phyloP scores from a whole-genome alignment of 129 eudicot species.

The Daucus carota region DH1_v3.0 NC_030381.2:51470501-51471000 shows the following conservation, averaged over 20 bases:
- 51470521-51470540: slow-evolving; percentile 12
- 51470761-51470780: neutral
- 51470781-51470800: neutral
- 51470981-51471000: no score
- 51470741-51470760: neutral
- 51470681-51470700: neutral
- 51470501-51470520: slow-evolving; percentile 14
- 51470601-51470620: slow-evolving; percentile 21
- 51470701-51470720: neutral
- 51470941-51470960: no score
- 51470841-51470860: no score
- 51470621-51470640: slow-evolving; percentile 20
- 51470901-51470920: no score
- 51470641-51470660: slow-evolving; percentile 19
- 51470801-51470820: no score
- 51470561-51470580: slow-evolving; percentile 20
- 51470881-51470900: no score
- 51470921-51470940: no score
- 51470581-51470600: slow-evolving; percentile 16
- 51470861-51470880: no score
- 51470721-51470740: neutral
- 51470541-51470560: slow-evolving; percentile 23
- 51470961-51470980: no score
- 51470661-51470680: slow-evolving; percentile 1
- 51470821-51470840: no score